These are phyloP conservation scores for Talaromyces thailandensis DNA, from an alignment of 495 filamentous ascomycete species.

Conservation along the genomic window DNA sequence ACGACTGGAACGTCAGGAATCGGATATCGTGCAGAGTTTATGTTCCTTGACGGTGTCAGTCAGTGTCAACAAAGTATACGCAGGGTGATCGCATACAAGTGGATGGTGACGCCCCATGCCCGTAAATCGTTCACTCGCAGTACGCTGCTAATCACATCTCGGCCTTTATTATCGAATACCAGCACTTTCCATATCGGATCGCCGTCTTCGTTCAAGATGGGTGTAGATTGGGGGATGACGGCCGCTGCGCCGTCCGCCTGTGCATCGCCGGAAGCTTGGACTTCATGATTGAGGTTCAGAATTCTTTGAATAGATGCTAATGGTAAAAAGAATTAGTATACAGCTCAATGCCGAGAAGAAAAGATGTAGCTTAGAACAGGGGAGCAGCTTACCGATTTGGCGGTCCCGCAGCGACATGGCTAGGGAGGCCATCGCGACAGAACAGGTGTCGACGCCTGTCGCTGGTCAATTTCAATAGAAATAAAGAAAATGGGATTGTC, in stretches of 20 bases:
- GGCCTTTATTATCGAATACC: slow-evolving; percentile 60
- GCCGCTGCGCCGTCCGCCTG: slow-evolving; percentile 43
- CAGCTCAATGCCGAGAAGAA: background rate
- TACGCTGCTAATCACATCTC: slow-evolving; percentile 85
- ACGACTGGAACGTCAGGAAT: slow-evolving; percentile 97
- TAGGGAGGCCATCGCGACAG: slow-evolving; percentile 55
- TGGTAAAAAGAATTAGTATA: slow-evolving; percentile 7
- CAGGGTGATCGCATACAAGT: slow-evolving; percentile 54
- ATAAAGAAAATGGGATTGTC: background rate
- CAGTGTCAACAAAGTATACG: slow-evolving; percentile 7
- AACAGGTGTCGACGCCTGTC: background rate
- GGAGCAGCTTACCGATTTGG: slow-evolving; percentile 73
- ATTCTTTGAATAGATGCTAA: slow-evolving; percentile 91
- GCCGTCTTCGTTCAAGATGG: slow-evolving; percentile 80
- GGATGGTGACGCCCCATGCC: slow-evolving; percentile 91
- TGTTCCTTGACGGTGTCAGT: slow-evolving; percentile 44
- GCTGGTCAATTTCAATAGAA: background rate
- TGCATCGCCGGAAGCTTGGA: slow-evolving; percentile 42
- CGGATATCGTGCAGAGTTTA: slow-evolving; percentile 72
- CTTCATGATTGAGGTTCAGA: slow-evolving; percentile 81
- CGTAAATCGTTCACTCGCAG: slow-evolving; percentile 87
- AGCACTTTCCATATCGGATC: slow-evolving; percentile 72
- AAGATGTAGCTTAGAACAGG: slow-evolving; percentile 3
- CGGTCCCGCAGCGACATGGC: slow-evolving; percentile 82
- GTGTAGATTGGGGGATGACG: slow-evolving; percentile 44